These are phyloP conservation scores for Cyberlindnera veronae DNA, from an alignment of 805 yeast species.

Conservation along the genomic window DNA sequence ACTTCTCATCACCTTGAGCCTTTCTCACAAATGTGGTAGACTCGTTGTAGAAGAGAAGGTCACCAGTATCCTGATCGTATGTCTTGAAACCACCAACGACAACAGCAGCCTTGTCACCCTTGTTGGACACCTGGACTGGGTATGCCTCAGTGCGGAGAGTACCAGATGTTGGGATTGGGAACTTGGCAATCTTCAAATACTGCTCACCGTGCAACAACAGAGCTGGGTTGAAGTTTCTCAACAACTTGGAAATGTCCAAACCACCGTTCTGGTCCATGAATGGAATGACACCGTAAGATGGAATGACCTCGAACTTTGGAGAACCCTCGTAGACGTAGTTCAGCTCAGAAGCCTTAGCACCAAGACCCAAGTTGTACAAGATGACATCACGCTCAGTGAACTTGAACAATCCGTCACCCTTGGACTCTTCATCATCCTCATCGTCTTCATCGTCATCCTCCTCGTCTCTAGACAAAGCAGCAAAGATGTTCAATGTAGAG, in stretches of 20 bases:
- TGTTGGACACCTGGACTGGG: conserved; percentile 76
- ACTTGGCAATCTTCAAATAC: conserved; percentile 69
- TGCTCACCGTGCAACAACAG: conserved; percentile 93
- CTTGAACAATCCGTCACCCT: conserved; percentile 41
- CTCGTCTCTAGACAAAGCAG: conserved; percentile 46
- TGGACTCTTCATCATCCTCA: conserved; percentile 44
- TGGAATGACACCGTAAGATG: conserved; percentile 88
- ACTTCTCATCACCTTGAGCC: conserved; percentile 48
- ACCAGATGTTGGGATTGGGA: conserved; percentile 77
- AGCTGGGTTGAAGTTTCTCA: conserved; percentile 86
- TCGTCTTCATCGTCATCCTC: conserved; percentile 42
- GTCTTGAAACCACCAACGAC: conserved; percentile 73
- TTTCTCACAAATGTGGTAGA: conserved; percentile 84
- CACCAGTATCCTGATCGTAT: conserved; percentile 63
- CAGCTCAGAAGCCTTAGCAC: conserved; percentile 75
- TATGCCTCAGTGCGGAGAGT: conserved; percentile 53
- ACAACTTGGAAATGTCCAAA: conserved; percentile 53
- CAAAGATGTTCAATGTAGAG: conserved; percentile 74
- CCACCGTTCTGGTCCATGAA: conserved; percentile 64
- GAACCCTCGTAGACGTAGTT: conserved; percentile 76
- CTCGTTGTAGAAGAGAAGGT: conserved; percentile 71
- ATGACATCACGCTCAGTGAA: conserved; percentile 71
- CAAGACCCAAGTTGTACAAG: conserved; percentile 85
- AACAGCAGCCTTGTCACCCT: conserved; percentile 78
- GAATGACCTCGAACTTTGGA: conserved; percentile 77